Evolutionary conservation across 1,284 basidiomycete genomes (phyloP), one percentile per base, ranked within the genome.

Genomic region (Cryptococcus sp.): DNA sequence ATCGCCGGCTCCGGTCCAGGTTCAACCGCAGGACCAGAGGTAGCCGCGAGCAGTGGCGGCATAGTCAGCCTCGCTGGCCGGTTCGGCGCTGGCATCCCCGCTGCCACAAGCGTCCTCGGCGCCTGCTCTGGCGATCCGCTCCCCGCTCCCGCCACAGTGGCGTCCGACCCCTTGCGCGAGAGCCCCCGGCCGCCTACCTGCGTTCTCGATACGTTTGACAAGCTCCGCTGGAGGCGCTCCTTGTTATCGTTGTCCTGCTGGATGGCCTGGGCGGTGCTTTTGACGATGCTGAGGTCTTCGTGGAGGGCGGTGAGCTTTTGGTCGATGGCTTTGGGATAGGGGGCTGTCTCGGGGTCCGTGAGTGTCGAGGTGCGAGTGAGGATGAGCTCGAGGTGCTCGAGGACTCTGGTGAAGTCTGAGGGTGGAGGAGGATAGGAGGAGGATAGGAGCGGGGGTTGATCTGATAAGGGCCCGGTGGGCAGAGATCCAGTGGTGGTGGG

Each of bases 291-390:
- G n/a, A 50, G 4, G 12, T 50, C 48, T 13, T 36, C 48, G 33
- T 38, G 39, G 2, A 50, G n/a, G 33, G 8, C n/a, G 23, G 15
- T 7, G 1, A 20, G 12, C 48, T 48, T 52, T 36, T 43, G 12
- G 13, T 52, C 50, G 23, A 42, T n/a, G 16, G 24, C 50, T n/a
- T 42, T 24, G 16, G 50, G 50, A n/a, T 45, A 43, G n/a, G 36
- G n/a, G 33, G 37, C 35, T 35, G 21, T 40, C 20, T 49, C 46
- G 40, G 48, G 37, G 39, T 50, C 37, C 15, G 35, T 21, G 4
- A 50, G 23, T 8, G 37, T 13, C 12, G 36, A 16, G 3, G 48
- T 50, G 20, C 48, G 48, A 15, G 35, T 37, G 37, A 38, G 35
- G 9, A 50, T 33, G 35, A 15, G 37, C 33, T 50, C 36, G 9